phyloP scores from a whole-genome alignment of 345 rosid species.

The Clarkia xantiana region DNA sequence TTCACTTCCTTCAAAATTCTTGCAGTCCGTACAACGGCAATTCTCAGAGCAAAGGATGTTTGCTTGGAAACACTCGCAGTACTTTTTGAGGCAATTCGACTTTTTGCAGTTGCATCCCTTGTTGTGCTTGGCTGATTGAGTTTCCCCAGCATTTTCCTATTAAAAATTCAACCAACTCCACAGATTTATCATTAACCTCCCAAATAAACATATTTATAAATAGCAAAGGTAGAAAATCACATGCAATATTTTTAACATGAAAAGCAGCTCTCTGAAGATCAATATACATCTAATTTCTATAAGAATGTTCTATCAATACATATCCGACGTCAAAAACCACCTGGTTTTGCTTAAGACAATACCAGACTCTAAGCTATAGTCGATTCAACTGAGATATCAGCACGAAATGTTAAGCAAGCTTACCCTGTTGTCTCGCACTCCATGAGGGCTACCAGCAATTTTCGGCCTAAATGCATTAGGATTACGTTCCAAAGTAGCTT shows the following conservation, averaged over 20 bases:
- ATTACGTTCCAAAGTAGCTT: constrained; percentile 87
- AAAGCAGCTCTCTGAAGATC: no score
- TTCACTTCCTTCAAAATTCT: constrained; percentile 93
- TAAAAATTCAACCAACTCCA: constrained; percentile 13
- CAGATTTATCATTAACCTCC: constrained; percentile 3
- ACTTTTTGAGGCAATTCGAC: constrained; percentile 96
- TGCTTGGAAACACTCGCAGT: constrained; percentile 97
- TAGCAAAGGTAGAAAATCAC: neutral
- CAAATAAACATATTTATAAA: neutral
- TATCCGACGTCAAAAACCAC: no score
- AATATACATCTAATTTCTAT: no score
- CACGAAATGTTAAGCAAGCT: constrained; percentile 4
- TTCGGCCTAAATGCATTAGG: constrained; percentile 98
- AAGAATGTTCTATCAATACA: no score
- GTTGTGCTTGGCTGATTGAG: constrained; percentile 75
- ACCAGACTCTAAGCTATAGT: neutral
- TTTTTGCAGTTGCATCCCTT: constrained; percentile 99
- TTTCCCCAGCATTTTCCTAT: constrained; percentile 69
- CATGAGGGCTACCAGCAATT: constrained; percentile 96
- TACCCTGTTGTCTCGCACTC: constrained; percentile 61
- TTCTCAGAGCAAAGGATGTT: constrained; percentile 94
- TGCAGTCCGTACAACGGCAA: constrained; percentile 95
- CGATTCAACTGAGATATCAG: neutral
- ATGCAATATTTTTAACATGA: neutral
- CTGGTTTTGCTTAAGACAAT: no score